Evolutionary conservation across 75 land plant genomes (phyloP), one percentile per base, ranked within the genome.

Genomic region (Pinus albicaulis): DNA sequence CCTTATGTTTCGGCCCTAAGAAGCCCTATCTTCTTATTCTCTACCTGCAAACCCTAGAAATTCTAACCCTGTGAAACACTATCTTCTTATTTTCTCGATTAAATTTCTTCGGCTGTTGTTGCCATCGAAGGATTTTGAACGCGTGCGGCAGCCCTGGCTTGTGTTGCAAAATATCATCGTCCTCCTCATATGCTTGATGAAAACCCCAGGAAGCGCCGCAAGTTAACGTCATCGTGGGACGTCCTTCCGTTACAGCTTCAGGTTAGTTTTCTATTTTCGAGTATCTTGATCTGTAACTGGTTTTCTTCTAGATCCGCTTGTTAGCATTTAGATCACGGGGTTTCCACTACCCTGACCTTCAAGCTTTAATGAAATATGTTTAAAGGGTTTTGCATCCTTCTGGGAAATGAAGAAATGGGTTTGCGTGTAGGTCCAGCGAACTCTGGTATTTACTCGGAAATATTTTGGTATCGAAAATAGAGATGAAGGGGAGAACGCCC

Each of bases 371-470:
- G 31, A 31, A 31, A 31, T 31, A 31, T 0, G 31, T 31, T 31
- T 31, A 31, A 31, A 31, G 31, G 31, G 56, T 70, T 72, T 22
- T 70, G 57, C 71, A 16, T 52, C 58, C 74, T 74, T 22, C 80
- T 74, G 76, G 63, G 81, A 76, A 75, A 72, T 86, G 78, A 80
- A 90, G 81, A 76, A 71, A 71, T 82, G 89, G 80, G 31, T 1
- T 82, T 82, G 80, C 89, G 81, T 90, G 91, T 87, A 93, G 92
- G 93, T 85, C 79, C 95, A 93, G 86, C 79, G 79, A 82, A 84
- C 84, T 41, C 69, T 65, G 34, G 73, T 86, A 28, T 81, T 74
- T 57, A 87, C 80, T 93, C 91, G 89, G 31, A 31, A 31, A 31
- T 0, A 1, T 31, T 31, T 31, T 31, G 31, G 31, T 31, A 31